phyloP scores from a whole-genome alignment of 75 land plant genomes.

The Selaginella moellendorffii region DNA sequence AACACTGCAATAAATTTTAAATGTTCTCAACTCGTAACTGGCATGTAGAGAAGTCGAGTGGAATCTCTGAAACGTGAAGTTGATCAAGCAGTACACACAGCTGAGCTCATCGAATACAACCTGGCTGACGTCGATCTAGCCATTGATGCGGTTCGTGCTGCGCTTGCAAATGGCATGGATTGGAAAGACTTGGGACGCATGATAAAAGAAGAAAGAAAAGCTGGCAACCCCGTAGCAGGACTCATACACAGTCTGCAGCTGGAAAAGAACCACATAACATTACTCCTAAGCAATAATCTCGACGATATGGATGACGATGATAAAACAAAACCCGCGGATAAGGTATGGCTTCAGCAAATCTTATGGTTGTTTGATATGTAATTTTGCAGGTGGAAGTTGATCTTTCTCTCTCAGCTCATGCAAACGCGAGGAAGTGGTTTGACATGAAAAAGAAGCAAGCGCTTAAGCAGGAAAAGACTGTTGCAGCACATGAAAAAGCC shows the following conservation, averaged over 20 bases:
- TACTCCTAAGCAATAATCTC: slow-evolving; percentile 79
- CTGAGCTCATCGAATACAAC: slow-evolving; percentile 89
- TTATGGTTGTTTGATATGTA: neutral
- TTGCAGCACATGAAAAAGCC: slow-evolving; percentile 85
- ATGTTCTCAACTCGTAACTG: slow-evolving; percentile 5
- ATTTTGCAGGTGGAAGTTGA: slow-evolving; percentile 77
- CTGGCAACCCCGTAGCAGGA: slow-evolving; percentile 94
- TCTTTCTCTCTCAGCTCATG: slow-evolving; percentile 88
- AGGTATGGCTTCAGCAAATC: slow-evolving; percentile 44
- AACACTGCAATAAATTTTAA: neutral
- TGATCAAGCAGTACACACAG: slow-evolving; percentile 60
- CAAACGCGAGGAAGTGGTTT: slow-evolving; percentile 92
- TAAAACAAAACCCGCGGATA: slow-evolving; percentile 66
- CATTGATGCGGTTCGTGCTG: slow-evolving; percentile 80
- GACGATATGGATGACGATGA: slow-evolving; percentile 99
- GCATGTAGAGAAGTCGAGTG: slow-evolving; percentile 70
- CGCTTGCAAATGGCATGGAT: slow-evolving; percentile 88
- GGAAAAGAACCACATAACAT: slow-evolving; percentile 72
- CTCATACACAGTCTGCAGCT: slow-evolving; percentile 79
- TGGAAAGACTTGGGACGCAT: slow-evolving; percentile 87
- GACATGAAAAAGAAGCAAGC: slow-evolving; percentile 82
- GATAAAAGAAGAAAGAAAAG: slow-evolving; percentile 91
- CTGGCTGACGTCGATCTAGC: slow-evolving; percentile 90
- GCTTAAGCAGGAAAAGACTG: slow-evolving; percentile 79
- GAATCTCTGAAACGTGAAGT: slow-evolving; percentile 59